Evolutionary conservation across 1,284 basidiomycete genomes (phyloP).

Genomic region (Sphagnurus paluster): DNA sequence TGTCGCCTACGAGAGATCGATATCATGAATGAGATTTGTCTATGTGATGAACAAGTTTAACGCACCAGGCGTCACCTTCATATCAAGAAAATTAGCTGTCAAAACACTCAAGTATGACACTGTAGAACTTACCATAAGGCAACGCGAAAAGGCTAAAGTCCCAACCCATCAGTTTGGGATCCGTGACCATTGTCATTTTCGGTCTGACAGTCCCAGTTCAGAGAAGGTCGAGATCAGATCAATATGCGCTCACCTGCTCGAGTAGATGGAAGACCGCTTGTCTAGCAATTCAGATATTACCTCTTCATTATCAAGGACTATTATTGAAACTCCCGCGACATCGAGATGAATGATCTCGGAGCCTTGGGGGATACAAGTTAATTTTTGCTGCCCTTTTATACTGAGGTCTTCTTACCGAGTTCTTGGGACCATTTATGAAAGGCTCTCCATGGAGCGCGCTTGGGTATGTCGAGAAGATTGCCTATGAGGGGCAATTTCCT

Average conservation of each 20-base stretch:
- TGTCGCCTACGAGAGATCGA: slow-evolving; percentile 3
- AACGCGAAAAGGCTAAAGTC: slow-evolving; percentile 13
- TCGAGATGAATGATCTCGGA: slow-evolving; percentile 39
- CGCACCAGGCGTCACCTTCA: slow-evolving; percentile 5
- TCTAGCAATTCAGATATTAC: slow-evolving; percentile 40
- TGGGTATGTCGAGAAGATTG: slow-evolving; percentile 14
- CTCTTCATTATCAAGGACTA: slow-evolving; percentile 38
- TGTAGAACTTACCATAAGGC: slow-evolving; percentile 8
- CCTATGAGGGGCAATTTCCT: slow-evolving; percentile 10
- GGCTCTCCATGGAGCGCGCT: slow-evolving; percentile 7
- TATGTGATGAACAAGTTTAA: too few relatives aligned
- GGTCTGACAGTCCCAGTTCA: too few relatives aligned
- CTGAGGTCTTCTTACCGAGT: not conserved
- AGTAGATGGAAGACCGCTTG: slow-evolving; percentile 33
- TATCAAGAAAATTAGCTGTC: too few relatives aligned
- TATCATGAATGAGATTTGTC: too few relatives aligned
- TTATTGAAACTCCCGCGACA: slow-evolving; percentile 33
- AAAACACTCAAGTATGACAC: not conserved
- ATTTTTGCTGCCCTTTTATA: not conserved
- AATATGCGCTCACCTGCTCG: too few relatives aligned
- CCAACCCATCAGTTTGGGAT: slow-evolving; percentile 24
- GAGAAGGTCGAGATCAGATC: too few relatives aligned
- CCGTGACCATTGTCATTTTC: slow-evolving; percentile 23
- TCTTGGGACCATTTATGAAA: slow-evolving; percentile 12
- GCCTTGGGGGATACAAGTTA: slow-evolving; percentile 25